Evolutionary conservation across 345 rosid species (phyloP), one percentile per base, ranked within the genome.

Genomic region (Abelmoschus esculentus): DNA sequence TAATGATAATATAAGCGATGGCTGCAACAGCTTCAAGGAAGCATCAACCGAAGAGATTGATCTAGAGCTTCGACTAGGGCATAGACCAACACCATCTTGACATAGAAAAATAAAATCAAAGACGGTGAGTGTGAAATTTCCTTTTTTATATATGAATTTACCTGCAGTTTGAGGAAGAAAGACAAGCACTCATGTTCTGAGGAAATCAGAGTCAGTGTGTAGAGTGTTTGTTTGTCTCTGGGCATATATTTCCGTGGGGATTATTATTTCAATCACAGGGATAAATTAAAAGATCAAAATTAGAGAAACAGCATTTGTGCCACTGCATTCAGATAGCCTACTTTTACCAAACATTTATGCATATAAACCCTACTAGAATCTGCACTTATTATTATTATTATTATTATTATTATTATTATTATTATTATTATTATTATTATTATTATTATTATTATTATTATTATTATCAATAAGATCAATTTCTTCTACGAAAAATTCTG

Each of bases 31-130:
- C 77, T 70, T 31, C 70, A 77, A 69, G 72, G 83, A 81, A 46
- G 36, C 78, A 26, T 79, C 73, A 17, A 71, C 63, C 63, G 93
- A 89, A 79, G 96, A 88, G 75, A 72, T 85, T 78, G 98, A 92
- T 89, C 86, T 92, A 68, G 98, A 90, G 82, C 96, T 92, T 71
- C 89, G 97, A 76, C 79, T 92, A 73, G 90, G 96, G 81, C 88
- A 77, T 31, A 72, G 82, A 44, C 75, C 72, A 70, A 72, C 77
- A 46, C 7, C 75, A 49, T 29, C 80, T 3, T 73, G 72, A 73
- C 61, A 66, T 31, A 29, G 0, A 72, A 17, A 58, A 42, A 65
- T 31, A 44, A 36, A 46, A 72, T 17, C 66, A 42, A 52, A 50
- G 70, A 38, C 52, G 73, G 77, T 61, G 76, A 69, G 70, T 74